Conservation (phyloP, 257 asterid genomes). For the Nyctanthes arbortristis region DNA sequence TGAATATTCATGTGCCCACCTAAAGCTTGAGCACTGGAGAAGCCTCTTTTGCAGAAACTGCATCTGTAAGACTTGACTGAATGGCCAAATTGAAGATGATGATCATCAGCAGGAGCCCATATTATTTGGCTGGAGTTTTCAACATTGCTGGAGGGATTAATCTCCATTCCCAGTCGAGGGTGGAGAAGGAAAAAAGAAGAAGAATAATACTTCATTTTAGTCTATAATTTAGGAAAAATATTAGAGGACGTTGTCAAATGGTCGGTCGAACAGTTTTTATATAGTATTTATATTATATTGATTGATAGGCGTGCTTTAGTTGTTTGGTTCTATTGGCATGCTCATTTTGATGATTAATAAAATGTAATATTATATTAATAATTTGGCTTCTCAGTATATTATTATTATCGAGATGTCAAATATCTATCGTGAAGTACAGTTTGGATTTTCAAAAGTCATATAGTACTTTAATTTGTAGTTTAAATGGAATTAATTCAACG, state of each 20-base stretch:
- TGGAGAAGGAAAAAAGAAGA: neutral
- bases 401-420: neutral
- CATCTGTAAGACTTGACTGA: neutral
- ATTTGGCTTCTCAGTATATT: neutral
- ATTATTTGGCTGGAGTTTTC: neutral
- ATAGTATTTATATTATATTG: neutral
- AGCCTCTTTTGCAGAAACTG: conserved; percentile 12
- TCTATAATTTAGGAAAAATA: neutral
- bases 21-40: conserved; percentile 12
- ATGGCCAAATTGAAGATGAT: neutral
- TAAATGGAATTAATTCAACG: neutral
- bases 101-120: neutral
- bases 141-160: neutral
- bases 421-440: neutral
- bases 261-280: neutral
- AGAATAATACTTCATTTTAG: neutral
- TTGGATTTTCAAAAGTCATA: neutral
- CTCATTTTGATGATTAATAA: neutral
- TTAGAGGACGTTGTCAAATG: neutral
- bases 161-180: conserved; percentile 1
- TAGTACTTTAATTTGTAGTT: too few relatives aligned
- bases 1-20: conserved; percentile 16
- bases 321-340: neutral
- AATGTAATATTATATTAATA: too few relatives aligned
- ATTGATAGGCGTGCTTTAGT: neutral